A percentile compares a stretch with the other conserved stretches of the same genome.
Evolutionary conservation across 129 eudicot species (phyloP).

Genomic region (Daucus carota): DH1_v3.0 NC_030387.2:39307501-39308000

Average conservation of each 20-base stretch:
- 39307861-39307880: slow-evolving; percentile 11
- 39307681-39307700: slow-evolving; percentile 19
- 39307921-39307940: slow-evolving; percentile 39
- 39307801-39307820: slow-evolving; percentile 28
- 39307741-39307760: slow-evolving; percentile 30
- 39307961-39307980: slow-evolving; percentile 46
- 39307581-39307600: slow-evolving; percentile 85
- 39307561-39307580: slow-evolving; percentile 88
- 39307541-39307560: slow-evolving; percentile 40
- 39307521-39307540: slow-evolving; percentile 32
- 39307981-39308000: slow-evolving; percentile 34
- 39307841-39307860: slow-evolving; percentile 24
- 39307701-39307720: background rate
- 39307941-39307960: slow-evolving; percentile 61
- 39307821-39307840: slow-evolving; percentile 19
- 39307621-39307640: slow-evolving; percentile 93
- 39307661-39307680: slow-evolving; percentile 83
- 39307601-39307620: slow-evolving; percentile 73
- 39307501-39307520: slow-evolving; percentile 14
- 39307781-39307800: slow-evolving; percentile 22
- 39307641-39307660: slow-evolving; percentile 85
- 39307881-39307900: slow-evolving; percentile 19
- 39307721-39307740: background rate
- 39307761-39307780: slow-evolving; percentile 55
- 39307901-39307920: slow-evolving; percentile 10